Evolutionary conservation across 306 rosid genomes (phyloP).

Genomic region (Castanea mollissima): DNA sequence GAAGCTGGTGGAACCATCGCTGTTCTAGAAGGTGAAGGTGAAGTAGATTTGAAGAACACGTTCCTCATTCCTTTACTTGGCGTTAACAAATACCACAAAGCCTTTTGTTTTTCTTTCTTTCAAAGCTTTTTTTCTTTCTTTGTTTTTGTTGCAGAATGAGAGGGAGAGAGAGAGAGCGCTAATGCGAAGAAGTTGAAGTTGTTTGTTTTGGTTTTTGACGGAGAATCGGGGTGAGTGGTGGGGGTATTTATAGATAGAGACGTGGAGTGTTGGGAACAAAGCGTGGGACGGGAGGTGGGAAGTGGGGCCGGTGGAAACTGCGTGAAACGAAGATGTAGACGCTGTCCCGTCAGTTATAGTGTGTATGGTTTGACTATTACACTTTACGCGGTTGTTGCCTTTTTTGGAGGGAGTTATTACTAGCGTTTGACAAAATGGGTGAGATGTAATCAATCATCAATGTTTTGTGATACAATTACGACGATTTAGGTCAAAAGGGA

Average conservation of each 20-base stretch:
- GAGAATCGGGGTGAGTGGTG: not conserved
- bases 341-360: accelerated
- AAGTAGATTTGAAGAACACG: slow-evolving; percentile 35
- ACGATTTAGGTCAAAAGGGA: no score
- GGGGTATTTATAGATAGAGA: slow-evolving; percentile 12
- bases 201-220: not conserved
- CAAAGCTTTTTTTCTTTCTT: not conserved
- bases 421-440: no score
- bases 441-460: no score
- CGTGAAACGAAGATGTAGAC: not conserved
- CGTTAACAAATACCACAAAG: slow-evolving; percentile 8
- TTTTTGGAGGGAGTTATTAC: no score
- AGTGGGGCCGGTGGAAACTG: not conserved
- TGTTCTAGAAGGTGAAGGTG: slow-evolving; percentile 25
- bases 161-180: not conserved
- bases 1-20: slow-evolving; percentile 13
- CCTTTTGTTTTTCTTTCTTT: no score
- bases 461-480: no score
- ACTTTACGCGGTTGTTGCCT: no score
- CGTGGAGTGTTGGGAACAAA: not conserved
- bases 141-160: not conserved
- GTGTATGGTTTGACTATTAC: no score
- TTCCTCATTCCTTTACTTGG: slow-evolving; percentile 37
- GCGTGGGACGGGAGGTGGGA: not conserved
- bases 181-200: not conserved